phyloP scores from a whole-genome alignment of 495 filamentous ascomycete genomes.

The Talaromyces nanjingensis region DNA sequence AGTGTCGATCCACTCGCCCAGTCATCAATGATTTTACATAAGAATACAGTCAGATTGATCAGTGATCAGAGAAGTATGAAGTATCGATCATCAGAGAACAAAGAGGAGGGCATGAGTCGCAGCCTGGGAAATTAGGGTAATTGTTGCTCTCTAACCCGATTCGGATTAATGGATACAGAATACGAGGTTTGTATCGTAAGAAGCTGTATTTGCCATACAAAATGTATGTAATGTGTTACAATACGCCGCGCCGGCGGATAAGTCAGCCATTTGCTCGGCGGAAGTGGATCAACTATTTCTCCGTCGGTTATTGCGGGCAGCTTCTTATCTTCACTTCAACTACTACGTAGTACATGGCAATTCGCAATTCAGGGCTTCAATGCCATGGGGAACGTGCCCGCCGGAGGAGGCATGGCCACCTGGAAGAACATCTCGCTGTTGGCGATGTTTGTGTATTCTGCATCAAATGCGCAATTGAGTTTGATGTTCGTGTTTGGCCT shows the following conservation, averaged over 20 bases:
- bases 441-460: no score
- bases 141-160: neutral
- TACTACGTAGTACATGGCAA: no score
- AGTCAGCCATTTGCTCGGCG: neutral
- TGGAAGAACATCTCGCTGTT: no score
- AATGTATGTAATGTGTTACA: neutral
- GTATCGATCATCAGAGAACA: neutral
- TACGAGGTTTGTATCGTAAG: neutral
- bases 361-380: no score
- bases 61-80: neutral
- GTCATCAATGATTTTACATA: neutral
- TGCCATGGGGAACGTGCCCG: no score
- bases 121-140: constrained; percentile 1
- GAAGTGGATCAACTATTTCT: neutral
- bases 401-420: no score
- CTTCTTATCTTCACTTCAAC: neutral
- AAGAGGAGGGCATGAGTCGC: neutral
- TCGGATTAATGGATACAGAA: neutral
- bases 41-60: neutral
- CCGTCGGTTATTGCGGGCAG: neutral
- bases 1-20: neutral
- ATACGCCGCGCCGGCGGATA: neutral
- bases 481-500: no score
- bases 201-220: neutral
- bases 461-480: no score